Base-by-base conservation (phyloP, 345 rosid species). In the Eucalyptus coolabah region DNA sequence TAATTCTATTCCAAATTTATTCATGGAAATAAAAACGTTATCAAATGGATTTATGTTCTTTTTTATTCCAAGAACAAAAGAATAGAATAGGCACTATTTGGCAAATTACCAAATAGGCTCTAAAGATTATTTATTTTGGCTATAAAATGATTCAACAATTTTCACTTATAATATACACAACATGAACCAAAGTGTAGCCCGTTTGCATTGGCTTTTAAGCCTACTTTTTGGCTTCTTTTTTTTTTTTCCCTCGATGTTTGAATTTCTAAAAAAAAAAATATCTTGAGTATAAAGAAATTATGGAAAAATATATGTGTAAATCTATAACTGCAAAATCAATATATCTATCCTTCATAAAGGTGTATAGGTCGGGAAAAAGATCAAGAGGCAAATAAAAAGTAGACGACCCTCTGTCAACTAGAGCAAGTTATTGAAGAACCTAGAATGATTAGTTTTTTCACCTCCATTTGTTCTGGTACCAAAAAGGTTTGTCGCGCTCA, bases 41-140 rank as follows among this genome's bases (percentile, higher is more conserved):
- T 0, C 2, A 53, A 53, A 53, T 0, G 2, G 59, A 53, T 53
- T 21, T 53, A 0, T 7, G 1, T 53, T 53, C 1, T 53, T 53
- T 53, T 53, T 53, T 53, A 1, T 53, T 53, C 0, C 0, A 4
- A 9, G 59, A 53, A 53, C 59, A 21, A 53, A 21, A 53, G 1
- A 53, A 53, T 53, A 53, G 26, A 53, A 21, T 53, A 53, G 5
- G 11, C 26, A 53, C 59, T 53, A 53, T 21, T 53, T 53, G 56
- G 56, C 9, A 51, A 51, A 18, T 51, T 51, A 51, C 56, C 23
- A 51, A 51, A 51, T 51, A 51, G 56, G 56, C 23, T 51, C 56
- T 51, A 51, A 51, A 51, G 9, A 51, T 51, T 2, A 56, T 56
- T 23, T 56, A 56, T 56, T 56, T 56, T 23, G 63, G 63, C 63